These are phyloP conservation scores for Biscutella laevigata DNA, from an alignment of 441 rosid species.

Conservation along the genomic window DNA sequence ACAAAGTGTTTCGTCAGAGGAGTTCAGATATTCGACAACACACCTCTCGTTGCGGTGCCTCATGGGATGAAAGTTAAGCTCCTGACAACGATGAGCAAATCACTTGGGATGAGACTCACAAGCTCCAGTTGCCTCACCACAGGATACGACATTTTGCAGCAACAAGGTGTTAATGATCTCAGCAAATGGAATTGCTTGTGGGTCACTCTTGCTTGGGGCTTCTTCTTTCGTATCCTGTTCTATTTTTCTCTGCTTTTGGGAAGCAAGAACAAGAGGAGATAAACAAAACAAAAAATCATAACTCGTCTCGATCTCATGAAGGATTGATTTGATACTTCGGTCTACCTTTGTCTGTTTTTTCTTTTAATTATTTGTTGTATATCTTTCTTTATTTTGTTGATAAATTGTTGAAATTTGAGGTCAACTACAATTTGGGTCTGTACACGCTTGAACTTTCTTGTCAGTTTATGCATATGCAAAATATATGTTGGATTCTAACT, in stretches of 20 bases:
- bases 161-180: conserved; percentile 56
- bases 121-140: conserved; percentile 63
- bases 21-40: conserved; percentile 59
- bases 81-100: conserved; percentile 31
- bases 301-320: background rate
- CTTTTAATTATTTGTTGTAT: conserved; percentile 12
- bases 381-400: background rate
- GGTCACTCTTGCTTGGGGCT: conserved; percentile 83
- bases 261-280: conserved; percentile 79
- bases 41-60: conserved; percentile 44
- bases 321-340: background rate
- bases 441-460: too few relatives aligned
- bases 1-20: conserved; percentile 53
- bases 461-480: too few relatives aligned
- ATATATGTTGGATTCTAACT: too few relatives aligned
- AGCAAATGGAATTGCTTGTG: conserved; percentile 68
- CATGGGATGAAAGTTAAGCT: conserved; percentile 35
- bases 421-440: too few relatives aligned
- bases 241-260: conserved; percentile 65
- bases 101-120: conserved; percentile 48
- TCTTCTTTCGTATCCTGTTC: conserved; percentile 64
- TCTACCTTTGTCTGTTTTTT: conserved; percentile 7
- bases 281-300: background rate
- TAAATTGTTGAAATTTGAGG: conserved; percentile 9
- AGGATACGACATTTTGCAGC: conserved; percentile 47